Percentiles rank a stretch among this genome's conserved stretches.
These are phyloP conservation scores for Taphrina wiesneri DNA, from an alignment of 1,139 yeast genomes.

Conservation along the genomic window DNA sequence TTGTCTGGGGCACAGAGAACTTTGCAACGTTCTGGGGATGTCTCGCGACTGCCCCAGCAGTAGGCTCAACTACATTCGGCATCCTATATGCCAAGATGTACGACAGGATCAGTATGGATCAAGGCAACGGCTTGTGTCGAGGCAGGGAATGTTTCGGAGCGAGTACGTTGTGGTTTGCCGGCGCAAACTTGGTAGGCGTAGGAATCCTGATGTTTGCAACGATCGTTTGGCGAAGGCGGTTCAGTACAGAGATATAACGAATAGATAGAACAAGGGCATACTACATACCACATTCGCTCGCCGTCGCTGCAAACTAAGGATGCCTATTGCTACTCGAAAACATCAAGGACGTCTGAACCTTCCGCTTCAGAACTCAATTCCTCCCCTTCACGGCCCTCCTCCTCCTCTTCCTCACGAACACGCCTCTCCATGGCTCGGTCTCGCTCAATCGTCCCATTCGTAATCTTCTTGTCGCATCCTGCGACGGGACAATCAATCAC, in stretches of 20 bases:
- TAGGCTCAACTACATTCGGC: constrained; percentile 75
- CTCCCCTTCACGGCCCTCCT: not conserved
- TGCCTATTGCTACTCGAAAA: not conserved
- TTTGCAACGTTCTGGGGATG: constrained; percentile 95
- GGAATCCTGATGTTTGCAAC: constrained; percentile 15
- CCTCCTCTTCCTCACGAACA: constrained; percentile 17
- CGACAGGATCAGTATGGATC: constrained; percentile 47
- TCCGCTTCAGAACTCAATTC: constrained; percentile 1
- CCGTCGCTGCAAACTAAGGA: not conserved
- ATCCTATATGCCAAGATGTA: constrained; percentile 67
- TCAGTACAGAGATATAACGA: constrained; percentile 12
- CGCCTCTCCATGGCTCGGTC: constrained; percentile 22
- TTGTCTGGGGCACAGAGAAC: constrained; percentile 85
- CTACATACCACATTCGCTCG: not conserved
- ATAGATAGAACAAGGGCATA: no score
- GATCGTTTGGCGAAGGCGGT: constrained; percentile 28
- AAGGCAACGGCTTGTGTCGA: constrained; percentile 3
- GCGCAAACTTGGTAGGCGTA: constrained; percentile 18
- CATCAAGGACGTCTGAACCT: constrained; percentile 2
- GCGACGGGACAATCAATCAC: constrained; percentile 20
- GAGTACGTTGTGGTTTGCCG: constrained; percentile 17
- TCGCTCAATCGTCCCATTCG: not conserved
- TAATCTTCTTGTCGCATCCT: constrained; percentile 12
- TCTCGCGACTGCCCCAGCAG: constrained; percentile 86
- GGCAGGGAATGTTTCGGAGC: constrained; percentile 14